These are phyloP conservation scores for Chrysoporthe cubensis DNA, from an alignment of 2,329 filamentous ascomycete genomes.

Conservation along the genomic window DNA sequence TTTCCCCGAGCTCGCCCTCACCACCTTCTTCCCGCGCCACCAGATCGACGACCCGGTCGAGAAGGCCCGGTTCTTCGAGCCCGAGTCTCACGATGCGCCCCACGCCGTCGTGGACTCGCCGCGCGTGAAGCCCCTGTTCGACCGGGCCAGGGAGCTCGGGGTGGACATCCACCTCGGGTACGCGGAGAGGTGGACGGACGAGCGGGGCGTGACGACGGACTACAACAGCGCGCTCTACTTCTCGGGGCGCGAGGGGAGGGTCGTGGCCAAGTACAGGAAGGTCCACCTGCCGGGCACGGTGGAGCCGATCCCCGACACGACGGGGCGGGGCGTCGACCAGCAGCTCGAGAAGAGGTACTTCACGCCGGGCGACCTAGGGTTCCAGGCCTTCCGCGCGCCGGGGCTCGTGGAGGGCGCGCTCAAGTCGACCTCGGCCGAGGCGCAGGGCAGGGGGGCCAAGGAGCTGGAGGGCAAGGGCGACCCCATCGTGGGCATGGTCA, in stretches of 20 bases:
- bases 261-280: conserved; percentile 58
- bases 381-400: conserved; percentile 55
- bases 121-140: conserved; percentile 53
- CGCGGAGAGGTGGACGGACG: conserved; percentile 48
- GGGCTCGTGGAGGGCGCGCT: conserved; percentile 40
- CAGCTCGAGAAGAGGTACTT: conserved; percentile 62
- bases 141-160: conserved; percentile 47
- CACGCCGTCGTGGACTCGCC: conserved; percentile 43
- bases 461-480: conserved; percentile 47
- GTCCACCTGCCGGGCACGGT: conserved; percentile 56
- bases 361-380: conserved; percentile 54
- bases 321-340: conserved; percentile 52
- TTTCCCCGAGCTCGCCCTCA: conserved; percentile 59
- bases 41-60: conserved; percentile 49
- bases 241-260: conserved; percentile 43
- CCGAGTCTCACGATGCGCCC: conserved; percentile 41
- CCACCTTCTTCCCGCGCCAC: conserved; percentile 60
- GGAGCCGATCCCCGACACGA: conserved; percentile 46
- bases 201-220: conserved; percentile 44
- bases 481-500: conserved; percentile 58
- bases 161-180: conserved; percentile 59
- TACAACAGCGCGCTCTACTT: conserved; percentile 62
- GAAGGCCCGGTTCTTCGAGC: conserved; percentile 56
- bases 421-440: neutral
- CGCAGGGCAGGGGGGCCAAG: conserved; percentile 27